These are phyloP conservation scores for Leptodermis oblonga DNA, from an alignment of 257 asterid genomes.

Conservation along the genomic window DNA sequence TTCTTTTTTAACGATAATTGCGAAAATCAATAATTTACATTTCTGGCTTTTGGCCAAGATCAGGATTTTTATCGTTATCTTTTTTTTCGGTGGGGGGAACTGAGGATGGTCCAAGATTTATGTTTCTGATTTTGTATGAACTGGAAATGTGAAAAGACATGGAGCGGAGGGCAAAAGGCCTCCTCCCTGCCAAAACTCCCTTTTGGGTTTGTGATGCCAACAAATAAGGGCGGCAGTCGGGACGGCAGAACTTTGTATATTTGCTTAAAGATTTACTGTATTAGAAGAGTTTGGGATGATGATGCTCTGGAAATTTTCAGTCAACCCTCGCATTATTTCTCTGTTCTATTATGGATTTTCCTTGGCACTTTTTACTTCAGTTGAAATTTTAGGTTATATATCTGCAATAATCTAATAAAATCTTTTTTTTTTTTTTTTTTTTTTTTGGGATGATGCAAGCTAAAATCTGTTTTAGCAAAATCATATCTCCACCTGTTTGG, in stretches of 20 bases:
- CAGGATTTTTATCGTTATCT: conserved; percentile 30
- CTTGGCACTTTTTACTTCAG: neutral
- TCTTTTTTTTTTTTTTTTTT: too few relatives aligned
- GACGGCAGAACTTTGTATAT: conserved; percentile 50
- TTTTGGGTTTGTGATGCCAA: conserved; percentile 29
- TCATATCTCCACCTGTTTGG: too few relatives aligned
- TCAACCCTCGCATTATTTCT: neutral
- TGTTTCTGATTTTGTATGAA: conserved; percentile 24
- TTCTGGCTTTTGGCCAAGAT: conserved; percentile 42
- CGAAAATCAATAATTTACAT: conserved; percentile 56
- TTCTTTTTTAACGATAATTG: conserved; percentile 35
- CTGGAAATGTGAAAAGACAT: conserved; percentile 27
- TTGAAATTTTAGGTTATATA: too few relatives aligned
- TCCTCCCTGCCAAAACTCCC: conserved; percentile 36
- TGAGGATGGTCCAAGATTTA: conserved; percentile 31
- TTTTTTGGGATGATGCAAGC: too few relatives aligned
- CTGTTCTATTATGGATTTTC: neutral
- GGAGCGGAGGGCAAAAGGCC: conserved; percentile 31
- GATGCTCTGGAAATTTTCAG: neutral
- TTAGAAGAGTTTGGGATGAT: conserved; percentile 6
- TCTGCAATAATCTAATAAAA: too few relatives aligned
- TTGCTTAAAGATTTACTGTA: conserved; percentile 25
- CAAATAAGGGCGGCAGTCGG: conserved; percentile 37
- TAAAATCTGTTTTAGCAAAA: too few relatives aligned
- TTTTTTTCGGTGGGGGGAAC: conserved; percentile 25